Base-by-base conservation (phyloP, 768 basidiomycete species). In the Terana coerulea region DNA sequence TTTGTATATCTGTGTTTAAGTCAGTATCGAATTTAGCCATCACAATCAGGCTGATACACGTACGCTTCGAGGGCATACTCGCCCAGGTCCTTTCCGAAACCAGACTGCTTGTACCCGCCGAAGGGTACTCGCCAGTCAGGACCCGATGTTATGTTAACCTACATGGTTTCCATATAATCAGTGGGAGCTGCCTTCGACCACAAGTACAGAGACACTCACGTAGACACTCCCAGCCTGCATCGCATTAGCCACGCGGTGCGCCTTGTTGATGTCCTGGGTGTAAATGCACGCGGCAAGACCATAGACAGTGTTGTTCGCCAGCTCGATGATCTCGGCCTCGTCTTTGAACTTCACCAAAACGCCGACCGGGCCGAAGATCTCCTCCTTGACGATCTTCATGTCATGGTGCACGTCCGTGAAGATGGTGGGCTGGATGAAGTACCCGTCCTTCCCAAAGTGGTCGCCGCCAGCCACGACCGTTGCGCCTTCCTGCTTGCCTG, bases 61-160 rank as follows among this genome's bases (percentile, higher is more conserved):
- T 61, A 83, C 81, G 79, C 77, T 25, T 74, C 67, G 31, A 88
- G 65, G 12, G 87, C 91, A 66, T 91, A 88, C 54, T 88, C 83
- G 26, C 90, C 91, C 34, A 86, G 65, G 66, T 92, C 91, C 26
- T 88, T 77, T 17, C 91, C 91, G 19, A 91, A 83, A 53, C 89
- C 90, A 31, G 80, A 83, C 61, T 86, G 81, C 74, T 91, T 94
- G 76, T 76, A 92, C 8, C 91, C 91, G 54, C 91, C 91, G 62
- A 93, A 93, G 0, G 91, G 88, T 17, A 89, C 46, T 3, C 41
- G 43, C 8, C 12, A 19, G 46, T 51, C 33, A 14, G 29, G 26
- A 14, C 2, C n/a, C 5, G 21, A 28, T 7, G 37, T 25, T 5
- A 28, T 28, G 37, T 49, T 49, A 10, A 49, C 39, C 48, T 49